Base-by-base conservation (phyloP, 208 protist genomes). In the Wallacemonas rigidus region DNA sequence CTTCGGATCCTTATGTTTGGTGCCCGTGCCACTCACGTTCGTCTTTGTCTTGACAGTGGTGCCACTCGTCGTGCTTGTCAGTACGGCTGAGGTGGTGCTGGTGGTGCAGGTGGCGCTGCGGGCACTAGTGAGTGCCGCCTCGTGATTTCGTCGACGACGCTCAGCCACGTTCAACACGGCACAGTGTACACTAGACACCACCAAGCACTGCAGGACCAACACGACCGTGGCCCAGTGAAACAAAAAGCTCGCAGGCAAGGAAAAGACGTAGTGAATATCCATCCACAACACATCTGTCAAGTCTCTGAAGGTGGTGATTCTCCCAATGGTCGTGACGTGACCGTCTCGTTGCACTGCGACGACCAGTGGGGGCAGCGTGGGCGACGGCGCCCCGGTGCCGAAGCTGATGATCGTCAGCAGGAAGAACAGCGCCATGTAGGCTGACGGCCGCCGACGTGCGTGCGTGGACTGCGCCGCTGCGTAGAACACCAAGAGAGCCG, bases 401-500 rank as follows among this genome's bases (percentile, higher is more conserved):
- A 77, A 54, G 26, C 78, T 78, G 4, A 83, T 57, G 58, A 11
- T 51, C 67, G 86, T 15, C 77, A 86, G 78, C 8, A 47, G 48
- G 14, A 86, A 12, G 76, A 77, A 88, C 2, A 90, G 41, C 15
- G 75, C 14, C 51, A 81, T 55, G 38, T 86, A 77, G 8, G 75
- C 75, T 4, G 67, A 61, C 40, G 73, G 67, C 12, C 78, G 77
- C 38, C 69, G 54, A 58, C 79, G 69, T 67, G 64, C 74, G 61
- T 77, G 36, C 50, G 78, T 76, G 45, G 73, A 87, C 39, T 81
- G 80, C 9, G 74, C 65, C 1, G 78, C 86, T 53, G 86, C 81
- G 65, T 83, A 75, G 15, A 82, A 12, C 17, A 86, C 47, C 39
- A 84, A 61, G 45, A 67, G 58, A 35, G 72, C 72, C 3, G 77